These are phyloP conservation scores for Colletotrichum limetticola DNA, from an alignment of 2,329 filamentous ascomycete genomes.

Conservation along the genomic window DNA sequence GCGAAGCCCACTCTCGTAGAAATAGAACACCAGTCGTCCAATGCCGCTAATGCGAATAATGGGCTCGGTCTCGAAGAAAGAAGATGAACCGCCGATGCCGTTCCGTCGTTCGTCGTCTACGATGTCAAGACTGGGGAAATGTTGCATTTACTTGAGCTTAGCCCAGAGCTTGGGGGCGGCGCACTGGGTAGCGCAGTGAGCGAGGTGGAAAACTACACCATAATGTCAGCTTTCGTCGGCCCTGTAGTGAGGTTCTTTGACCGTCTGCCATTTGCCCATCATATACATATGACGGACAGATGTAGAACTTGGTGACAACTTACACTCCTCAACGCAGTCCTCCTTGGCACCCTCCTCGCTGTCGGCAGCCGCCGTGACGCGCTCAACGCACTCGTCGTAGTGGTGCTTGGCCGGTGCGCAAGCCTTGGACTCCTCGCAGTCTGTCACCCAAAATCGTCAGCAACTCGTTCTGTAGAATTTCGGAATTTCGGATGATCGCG, in stretches of 20 bases:
- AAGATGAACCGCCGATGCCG: slow-evolving; percentile 3
- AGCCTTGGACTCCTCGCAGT: slow-evolving; percentile 87
- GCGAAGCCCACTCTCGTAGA: neutral
- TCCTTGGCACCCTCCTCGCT: slow-evolving; percentile 81
- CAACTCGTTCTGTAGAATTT: neutral
- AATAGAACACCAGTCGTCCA: slow-evolving; percentile 5
- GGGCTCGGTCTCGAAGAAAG: neutral
- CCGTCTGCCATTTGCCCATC: neutral
- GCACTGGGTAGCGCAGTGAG: slow-evolving; percentile 92
- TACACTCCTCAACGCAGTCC: slow-evolving; percentile 99
- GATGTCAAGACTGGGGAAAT: neutral
- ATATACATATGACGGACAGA: neutral
- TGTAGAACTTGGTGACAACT: slow-evolving; percentile 51
- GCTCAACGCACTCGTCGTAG: slow-evolving; percentile 97
- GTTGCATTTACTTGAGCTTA: slow-evolving; percentile 80
- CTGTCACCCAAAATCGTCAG: slow-evolving; percentile 58
- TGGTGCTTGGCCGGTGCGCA: slow-evolving; percentile 95
- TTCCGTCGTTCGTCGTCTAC: neutral
- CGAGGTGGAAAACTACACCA: slow-evolving; percentile 93
- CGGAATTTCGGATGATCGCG: neutral
- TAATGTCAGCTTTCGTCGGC: neutral
- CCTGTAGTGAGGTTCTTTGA: neutral
- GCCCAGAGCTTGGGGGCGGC: slow-evolving; percentile 97
- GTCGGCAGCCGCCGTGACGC: slow-evolving; percentile 76
- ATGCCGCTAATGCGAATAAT: slow-evolving; percentile 6